Conservation (phyloP, 352 stramenopile species). For the Globisporangium paroecandrum region DNA sequence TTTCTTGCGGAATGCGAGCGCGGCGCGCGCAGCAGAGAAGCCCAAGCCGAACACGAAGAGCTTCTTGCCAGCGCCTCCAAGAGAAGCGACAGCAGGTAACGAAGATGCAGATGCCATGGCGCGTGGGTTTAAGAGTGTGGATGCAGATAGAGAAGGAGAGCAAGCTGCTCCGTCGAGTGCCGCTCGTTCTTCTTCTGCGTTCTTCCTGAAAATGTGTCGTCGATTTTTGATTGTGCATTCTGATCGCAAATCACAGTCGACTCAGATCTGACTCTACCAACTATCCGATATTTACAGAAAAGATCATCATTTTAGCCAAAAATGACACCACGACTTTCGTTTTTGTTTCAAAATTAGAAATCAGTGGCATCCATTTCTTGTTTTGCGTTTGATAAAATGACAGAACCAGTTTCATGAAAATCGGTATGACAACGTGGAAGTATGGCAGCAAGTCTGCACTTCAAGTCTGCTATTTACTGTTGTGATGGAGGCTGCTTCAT, state of each 20-base stretch:
- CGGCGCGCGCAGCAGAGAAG: slow-evolving; percentile 76
- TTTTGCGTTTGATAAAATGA: neutral
- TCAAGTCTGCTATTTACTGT: no score
- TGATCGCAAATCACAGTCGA: neutral
- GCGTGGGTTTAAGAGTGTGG: neutral
- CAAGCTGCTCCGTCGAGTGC: neutral
- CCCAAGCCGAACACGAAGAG: slow-evolving; percentile 90
- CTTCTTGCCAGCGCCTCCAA: slow-evolving; percentile 22
- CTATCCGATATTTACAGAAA: neutral
- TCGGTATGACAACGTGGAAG: no score
- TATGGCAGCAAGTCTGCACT: no score
- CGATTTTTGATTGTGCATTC: neutral
- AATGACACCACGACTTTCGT: neutral
- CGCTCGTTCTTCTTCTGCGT: neutral
- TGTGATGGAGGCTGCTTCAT: no score
- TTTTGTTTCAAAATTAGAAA: no score
- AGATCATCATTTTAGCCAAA: neutral
- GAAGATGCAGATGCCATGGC: neutral
- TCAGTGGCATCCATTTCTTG: neutral
- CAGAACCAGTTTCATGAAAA: neutral
- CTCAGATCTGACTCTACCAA: neutral
- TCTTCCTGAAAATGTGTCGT: neutral
- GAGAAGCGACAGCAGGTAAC: neutral
- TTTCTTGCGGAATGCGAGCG: slow-evolving; percentile 49
- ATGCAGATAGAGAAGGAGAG: neutral